Base-by-base conservation (phyloP, 2,329 filamentous ascomycete genomes). In the Sporothrix brunneoviolacea region DNA sequence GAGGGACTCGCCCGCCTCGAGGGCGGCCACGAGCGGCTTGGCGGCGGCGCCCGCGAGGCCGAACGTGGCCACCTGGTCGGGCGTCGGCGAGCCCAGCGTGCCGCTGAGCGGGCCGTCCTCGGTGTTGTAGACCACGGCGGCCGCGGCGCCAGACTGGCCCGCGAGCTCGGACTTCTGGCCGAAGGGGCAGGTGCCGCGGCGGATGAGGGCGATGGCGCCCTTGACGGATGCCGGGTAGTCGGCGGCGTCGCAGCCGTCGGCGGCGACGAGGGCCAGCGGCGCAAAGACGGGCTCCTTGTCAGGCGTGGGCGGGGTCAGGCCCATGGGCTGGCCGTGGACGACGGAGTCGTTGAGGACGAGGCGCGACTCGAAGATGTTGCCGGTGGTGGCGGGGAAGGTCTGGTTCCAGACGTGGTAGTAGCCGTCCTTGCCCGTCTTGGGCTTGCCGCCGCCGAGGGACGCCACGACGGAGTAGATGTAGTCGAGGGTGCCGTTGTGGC, bases 81-180 rank as follows among this genome's bases (percentile, higher is more conserved):
- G 69, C 0, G 70, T 69, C 0, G 83, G 81, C 0, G 69, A 72
- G 10, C 83, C 86, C 4, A 93, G 72, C 1, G 86, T 91, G 36
- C 86, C 88, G 45, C 76, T 73, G 1, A 89, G 67, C 4, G 68
- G 64, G 2, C 80, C 85, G 1, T 75, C 67, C 43, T 80, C 80
- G 57, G 83, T 84, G 70, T 91, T 89, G 68, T 87, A 91, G 44
- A 93, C 73, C 13, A 93, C 68, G 1, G 83, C 84, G 2, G 82
- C 87, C 4, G 79, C 65, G 5, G 88, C 88, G 18, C 86, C 85
- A 1, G 84, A 84, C 43, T 71, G 73, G 37, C 82, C 84, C 6
- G 88, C 86, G 13, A 78, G 69, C 48, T 74, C 75, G 1, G 84
- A 84, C 70, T 93, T 93, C 53, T 74, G 67, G 10, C 82, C 85